A percentile compares a stretch with the other conserved stretches of the same genome.
Conservation (phyloP, 768 basidiomycete genomes). For the Chlorophyllum brunneum region DNA sequence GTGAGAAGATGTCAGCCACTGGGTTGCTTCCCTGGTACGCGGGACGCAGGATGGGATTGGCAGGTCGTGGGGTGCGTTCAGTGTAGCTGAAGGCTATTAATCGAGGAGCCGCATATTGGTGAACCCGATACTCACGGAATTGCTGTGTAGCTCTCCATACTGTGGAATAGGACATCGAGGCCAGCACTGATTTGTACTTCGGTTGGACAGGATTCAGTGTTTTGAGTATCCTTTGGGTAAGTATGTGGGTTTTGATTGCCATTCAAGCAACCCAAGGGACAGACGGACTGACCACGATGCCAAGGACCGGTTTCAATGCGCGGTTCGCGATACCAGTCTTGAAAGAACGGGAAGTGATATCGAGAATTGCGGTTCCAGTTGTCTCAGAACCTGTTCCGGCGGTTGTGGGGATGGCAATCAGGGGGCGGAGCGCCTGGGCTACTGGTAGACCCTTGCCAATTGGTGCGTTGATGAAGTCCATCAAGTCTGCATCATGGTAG, state of each 20-base stretch:
- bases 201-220: slow-evolving; percentile 89
- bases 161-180: slow-evolving; percentile 93
- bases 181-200: slow-evolving; percentile 94
- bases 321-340: slow-evolving; percentile 96
- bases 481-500: slow-evolving; percentile 88
- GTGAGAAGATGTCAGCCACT: slow-evolving; percentile 92
- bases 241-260: background rate
- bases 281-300: slow-evolving; percentile 53
- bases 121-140: slow-evolving; percentile 61
- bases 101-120: background rate
- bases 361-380: slow-evolving; percentile 91
- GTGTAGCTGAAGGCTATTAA: slow-evolving; percentile 55
- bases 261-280: background rate
- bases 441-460: slow-evolving; percentile 91
- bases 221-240: slow-evolving; percentile 62
- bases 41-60: slow-evolving; percentile 87
- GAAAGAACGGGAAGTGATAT: slow-evolving; percentile 88
- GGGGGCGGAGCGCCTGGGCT: slow-evolving; percentile 64
- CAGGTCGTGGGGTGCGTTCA: slow-evolving; percentile 84
- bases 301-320: slow-evolving; percentile 86
- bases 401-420: slow-evolving; percentile 77
- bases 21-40: slow-evolving; percentile 94
- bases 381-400: slow-evolving; percentile 94
- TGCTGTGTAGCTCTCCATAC: slow-evolving; percentile 91
- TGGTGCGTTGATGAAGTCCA: slow-evolving; percentile 97